A percentile compares a stretch with the other conserved stretches of the same genome.
Evolutionary conservation across 768 basidiomycete species (phyloP).

Genomic region (Multifurca ochricompacta): DNA sequence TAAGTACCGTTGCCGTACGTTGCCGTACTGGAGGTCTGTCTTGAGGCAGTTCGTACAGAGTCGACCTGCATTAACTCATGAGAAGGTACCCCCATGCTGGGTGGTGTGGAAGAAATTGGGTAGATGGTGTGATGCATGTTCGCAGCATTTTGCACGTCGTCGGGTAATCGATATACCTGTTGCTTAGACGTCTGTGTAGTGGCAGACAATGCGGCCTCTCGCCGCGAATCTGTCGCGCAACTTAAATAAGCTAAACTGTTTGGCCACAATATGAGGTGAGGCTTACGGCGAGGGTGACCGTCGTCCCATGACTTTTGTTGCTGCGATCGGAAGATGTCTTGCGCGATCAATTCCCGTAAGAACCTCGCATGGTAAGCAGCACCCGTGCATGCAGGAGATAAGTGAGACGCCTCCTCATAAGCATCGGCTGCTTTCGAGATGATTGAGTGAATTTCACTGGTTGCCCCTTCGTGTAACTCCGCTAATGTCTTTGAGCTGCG

Average conservation of each 20-base stretch:
- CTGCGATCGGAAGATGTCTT: constrained; percentile 49
- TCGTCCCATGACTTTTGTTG: constrained; percentile 16
- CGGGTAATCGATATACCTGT: constrained; percentile 8
- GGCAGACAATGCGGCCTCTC: constrained; percentile 10
- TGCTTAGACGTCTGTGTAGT: constrained; percentile 4
- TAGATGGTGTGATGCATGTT: constrained; percentile 4
- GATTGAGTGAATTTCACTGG: constrained; percentile 54
- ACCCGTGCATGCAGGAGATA: constrained; percentile 52
- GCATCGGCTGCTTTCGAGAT: constrained; percentile 71
- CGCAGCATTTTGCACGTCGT: constrained; percentile 6
- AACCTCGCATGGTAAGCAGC: constrained; percentile 79
- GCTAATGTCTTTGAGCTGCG: constrained; percentile 52
- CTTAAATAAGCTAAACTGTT: not conserved
- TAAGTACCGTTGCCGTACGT: constrained; percentile 1
- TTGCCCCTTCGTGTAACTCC: constrained; percentile 52
- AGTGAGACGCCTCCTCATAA: constrained; percentile 61
- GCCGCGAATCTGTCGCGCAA: constrained; percentile 4
- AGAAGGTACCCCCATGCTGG: not conserved
- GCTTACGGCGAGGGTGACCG: constrained; percentile 4
- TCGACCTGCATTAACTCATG: constrained; percentile 15
- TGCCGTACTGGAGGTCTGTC: constrained; percentile 21
- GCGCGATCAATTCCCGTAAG: constrained; percentile 57
- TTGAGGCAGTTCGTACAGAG: not conserved
- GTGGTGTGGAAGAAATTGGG: not conserved
- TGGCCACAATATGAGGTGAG: not conserved